These are phyloP conservation scores for Glaciozyma martinii DNA, from an alignment of 768 basidiomycete species.

Conservation along the genomic window DNA sequence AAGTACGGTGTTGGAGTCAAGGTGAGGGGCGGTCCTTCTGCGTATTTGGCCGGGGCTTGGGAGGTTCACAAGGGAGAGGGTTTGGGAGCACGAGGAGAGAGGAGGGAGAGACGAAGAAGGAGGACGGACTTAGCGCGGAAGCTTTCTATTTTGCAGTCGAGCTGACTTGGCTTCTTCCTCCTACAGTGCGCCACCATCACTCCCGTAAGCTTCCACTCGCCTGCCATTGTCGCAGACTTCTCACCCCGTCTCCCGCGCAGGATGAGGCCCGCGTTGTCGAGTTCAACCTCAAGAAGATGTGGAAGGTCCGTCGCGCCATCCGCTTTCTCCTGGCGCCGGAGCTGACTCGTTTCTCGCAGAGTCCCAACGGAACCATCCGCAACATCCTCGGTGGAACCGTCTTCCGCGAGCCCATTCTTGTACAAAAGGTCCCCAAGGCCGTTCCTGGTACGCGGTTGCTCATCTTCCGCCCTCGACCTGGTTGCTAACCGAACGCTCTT, in stretches of 20 bases:
- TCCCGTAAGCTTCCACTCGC: slow-evolving; percentile 42
- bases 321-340: neutral
- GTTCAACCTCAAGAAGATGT: slow-evolving; percentile 98
- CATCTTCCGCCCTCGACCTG: neutral
- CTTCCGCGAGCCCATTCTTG: slow-evolving; percentile 95
- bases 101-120: neutral
- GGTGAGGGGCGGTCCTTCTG: slow-evolving; percentile 11
- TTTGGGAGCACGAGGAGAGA: neutral
- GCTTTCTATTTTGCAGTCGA: neutral
- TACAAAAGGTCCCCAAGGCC: slow-evolving; percentile 79
- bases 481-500: neutral
- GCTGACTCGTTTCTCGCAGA: slow-evolving; percentile 1
- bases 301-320: slow-evolving; percentile 42
- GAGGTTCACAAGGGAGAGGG: too few species aligned
- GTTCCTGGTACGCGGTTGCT: slow-evolving; percentile 49
- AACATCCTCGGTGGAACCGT: slow-evolving; percentile 98
- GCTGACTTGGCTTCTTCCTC: too few species aligned
- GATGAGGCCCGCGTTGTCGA: slow-evolving; percentile 61
- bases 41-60: neutral
- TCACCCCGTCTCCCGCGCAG: too few species aligned
- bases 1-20: slow-evolving; percentile 96
- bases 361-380: slow-evolving; percentile 56
- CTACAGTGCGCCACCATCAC: slow-evolving; percentile 86
- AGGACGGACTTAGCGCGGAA: neutral
- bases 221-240: too few species aligned